Evolutionary conservation across 2,329 filamentous ascomycete genomes (phyloP).

Genomic region (Aspergillus fumigatiaffinis): DNA sequence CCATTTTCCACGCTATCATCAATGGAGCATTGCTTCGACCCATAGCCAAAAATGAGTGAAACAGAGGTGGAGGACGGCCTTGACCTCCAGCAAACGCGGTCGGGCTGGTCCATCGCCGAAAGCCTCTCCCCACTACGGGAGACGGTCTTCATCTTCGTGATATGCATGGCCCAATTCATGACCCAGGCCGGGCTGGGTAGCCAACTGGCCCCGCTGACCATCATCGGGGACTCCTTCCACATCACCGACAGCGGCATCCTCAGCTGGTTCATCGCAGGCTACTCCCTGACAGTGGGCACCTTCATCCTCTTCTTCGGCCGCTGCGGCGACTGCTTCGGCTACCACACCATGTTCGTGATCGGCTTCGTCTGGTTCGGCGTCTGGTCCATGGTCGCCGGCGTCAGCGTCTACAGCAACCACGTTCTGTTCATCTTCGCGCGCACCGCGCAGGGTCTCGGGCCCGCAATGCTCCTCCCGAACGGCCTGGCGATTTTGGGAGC

Average conservation of each 20-base stretch:
- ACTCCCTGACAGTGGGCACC: slow-evolving; percentile 45
- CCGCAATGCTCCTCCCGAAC: slow-evolving; percentile 61
- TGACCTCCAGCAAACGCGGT: slow-evolving; percentile 4
- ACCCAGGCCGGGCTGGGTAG: slow-evolving; percentile 49
- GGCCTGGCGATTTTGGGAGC: slow-evolving; percentile 58
- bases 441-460: slow-evolving; percentile 52
- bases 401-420: slow-evolving; percentile 32
- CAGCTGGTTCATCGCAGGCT: slow-evolving; percentile 57
- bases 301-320: slow-evolving; percentile 39
- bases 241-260: slow-evolving; percentile 44
- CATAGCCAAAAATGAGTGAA: neutral
- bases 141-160: slow-evolving; percentile 30
- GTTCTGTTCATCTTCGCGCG: slow-evolving; percentile 47
- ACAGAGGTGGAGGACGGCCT: neutral
- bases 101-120: slow-evolving; percentile 18
- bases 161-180: slow-evolving; percentile 40
- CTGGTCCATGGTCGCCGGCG: slow-evolving; percentile 26
- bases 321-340: slow-evolving; percentile 30
- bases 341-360: slow-evolving; percentile 27
- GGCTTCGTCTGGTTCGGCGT: slow-evolving; percentile 27
- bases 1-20: neutral
- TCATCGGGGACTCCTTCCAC: slow-evolving; percentile 48
- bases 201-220: slow-evolving; percentile 46
- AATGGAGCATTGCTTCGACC: neutral
- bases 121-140: slow-evolving; percentile 24